phyloP scores from a whole-genome alignment of 73 alveolate genomes.

The Paramecium pentaurelia region DNA sequence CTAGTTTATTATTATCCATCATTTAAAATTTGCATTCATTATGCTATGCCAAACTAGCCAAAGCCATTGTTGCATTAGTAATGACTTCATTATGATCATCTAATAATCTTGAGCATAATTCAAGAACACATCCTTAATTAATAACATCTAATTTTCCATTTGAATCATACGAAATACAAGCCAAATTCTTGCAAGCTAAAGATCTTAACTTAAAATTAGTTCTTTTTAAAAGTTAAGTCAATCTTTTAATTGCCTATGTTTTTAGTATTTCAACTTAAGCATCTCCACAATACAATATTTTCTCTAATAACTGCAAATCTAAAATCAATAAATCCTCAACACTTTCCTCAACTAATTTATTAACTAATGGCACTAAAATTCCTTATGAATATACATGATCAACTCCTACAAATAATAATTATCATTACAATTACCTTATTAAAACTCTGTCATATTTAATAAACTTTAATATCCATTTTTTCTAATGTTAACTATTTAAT shows the following conservation, averaged over 20 bases:
- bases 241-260: constrained; percentile 52
- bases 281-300: constrained; percentile 49
- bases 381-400: constrained; percentile 40
- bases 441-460: constrained; percentile 51
- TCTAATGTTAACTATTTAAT: constrained; percentile 4
- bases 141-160: constrained; percentile 50
- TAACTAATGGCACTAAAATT: constrained; percentile 3
- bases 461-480: constrained; percentile 35
- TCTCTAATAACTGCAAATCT: constrained; percentile 6
- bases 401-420: background rate
- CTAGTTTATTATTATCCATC: constrained; percentile 50
- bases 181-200: constrained; percentile 45
- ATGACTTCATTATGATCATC: constrained; percentile 39
- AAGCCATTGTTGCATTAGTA: constrained; percentile 9
- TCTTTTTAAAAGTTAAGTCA: constrained; percentile 44
- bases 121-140: constrained; percentile 38
- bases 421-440: background rate
- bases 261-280: constrained; percentile 33
- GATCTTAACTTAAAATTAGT: constrained; percentile 19
- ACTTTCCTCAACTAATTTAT: constrained; percentile 53
- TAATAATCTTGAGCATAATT: constrained; percentile 29
- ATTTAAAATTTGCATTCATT: constrained; percentile 53
- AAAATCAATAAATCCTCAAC: constrained; percentile 36
- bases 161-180: constrained; percentile 46
- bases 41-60: constrained; percentile 56